Conservation (phyloP, 257 asterid genomes). For the Solanum bulbocastanum region DNA sequence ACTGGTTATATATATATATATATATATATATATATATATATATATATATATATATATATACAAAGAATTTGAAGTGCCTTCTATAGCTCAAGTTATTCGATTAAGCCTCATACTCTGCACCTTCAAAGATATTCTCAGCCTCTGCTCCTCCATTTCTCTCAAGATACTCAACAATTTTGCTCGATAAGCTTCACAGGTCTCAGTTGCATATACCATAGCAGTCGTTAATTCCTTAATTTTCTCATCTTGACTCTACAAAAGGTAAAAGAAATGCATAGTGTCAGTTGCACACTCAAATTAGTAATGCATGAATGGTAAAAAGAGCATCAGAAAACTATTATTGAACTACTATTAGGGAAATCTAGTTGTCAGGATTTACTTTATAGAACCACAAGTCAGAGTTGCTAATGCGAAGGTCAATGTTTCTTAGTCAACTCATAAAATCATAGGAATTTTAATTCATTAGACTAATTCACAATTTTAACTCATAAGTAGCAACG, state of each 20-base stretch:
- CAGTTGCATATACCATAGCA: not conserved
- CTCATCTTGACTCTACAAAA: not conserved
- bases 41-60: not conserved
- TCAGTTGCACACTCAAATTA: not conserved
- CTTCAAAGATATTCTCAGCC: not conserved
- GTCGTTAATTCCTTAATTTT: not conserved
- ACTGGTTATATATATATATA: not conserved
- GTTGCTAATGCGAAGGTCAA: not conserved
- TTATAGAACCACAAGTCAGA: not conserved
- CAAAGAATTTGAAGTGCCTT: not conserved
- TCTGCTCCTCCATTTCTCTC: constrained; percentile 7
- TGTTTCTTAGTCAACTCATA: not conserved
- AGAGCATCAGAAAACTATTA: not conserved
- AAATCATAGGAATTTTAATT: not conserved
- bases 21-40: no score
- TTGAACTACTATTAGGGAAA: not conserved
- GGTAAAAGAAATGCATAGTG: not conserved
- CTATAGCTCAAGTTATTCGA: not conserved
- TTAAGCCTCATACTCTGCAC: not conserved
- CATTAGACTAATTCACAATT: not conserved
- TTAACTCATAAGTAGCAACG: not conserved
- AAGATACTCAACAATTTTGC: not conserved
- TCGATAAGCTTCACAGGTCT: not conserved
- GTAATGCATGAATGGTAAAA: not conserved
- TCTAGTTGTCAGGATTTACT: not conserved